Base-by-base conservation (phyloP, 352 stramenopile genomes). In the Phytophthora nicotianae region DNA sequence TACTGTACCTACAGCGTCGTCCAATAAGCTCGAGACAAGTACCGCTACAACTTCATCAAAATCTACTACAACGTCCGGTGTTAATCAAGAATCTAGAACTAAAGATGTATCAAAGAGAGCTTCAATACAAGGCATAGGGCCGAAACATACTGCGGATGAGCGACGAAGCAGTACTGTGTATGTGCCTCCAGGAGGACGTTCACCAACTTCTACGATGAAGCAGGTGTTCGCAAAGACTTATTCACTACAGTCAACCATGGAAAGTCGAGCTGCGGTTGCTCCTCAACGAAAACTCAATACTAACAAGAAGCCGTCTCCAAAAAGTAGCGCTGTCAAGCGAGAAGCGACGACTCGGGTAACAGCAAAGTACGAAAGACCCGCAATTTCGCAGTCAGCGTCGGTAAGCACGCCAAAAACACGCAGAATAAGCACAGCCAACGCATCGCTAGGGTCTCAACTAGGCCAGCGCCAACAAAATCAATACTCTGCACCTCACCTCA, bases 221-320 rank as follows among this genome's bases (percentile, higher is more conserved):
- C 37, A 46, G 1, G 32, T 27, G 1, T 26, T 58, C 21, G 75
- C 70, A 7, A 70, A 64, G 13, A 77, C 60, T n/a, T 82, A 72
- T 46, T 78, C 73, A 3, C 51, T 82, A 14, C 56, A 74, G 27
- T 82, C 75, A 0, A 84, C 75, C 17, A 33, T 82, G 17, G 73
- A 54, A 21, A 84, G 73, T 51, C 60, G 73, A 54, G 40, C 62
- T 41, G 58, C 68, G 13, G 73, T 82, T 4, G 72, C 75, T 17
- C 75, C 75, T 2, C 45, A 40, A 37, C 46, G 43, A 16, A 69
- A 68, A 38, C 3, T 38, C 5, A 54, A 10, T 26, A 52, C 50
- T 19, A 47, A 5, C 24, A 56, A 11, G 50, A 60, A 46, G 16
- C 43, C 57, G 3, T 58, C 63, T 4, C 43, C 63, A 13, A 59